Evolutionary conservation across 2,329 filamentous ascomycete genomes (phyloP).

Genomic region (Phialocephala subalpina): DNA sequence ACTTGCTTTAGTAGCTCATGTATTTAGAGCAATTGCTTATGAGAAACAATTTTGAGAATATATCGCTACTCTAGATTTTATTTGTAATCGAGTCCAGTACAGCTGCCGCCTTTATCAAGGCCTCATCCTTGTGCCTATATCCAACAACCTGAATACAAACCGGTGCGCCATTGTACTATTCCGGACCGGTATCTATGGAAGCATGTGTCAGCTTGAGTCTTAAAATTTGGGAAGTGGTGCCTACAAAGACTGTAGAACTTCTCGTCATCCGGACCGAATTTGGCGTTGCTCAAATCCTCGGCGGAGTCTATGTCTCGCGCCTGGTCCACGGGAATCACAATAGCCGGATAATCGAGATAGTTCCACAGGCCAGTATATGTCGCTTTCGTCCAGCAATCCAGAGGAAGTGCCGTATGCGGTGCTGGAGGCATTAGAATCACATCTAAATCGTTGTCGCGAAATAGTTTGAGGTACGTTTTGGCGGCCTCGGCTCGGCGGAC

Average conservation of each 20-base stretch:
- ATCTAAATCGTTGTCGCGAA: slow-evolving; percentile 49
- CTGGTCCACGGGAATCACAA: slow-evolving; percentile 57
- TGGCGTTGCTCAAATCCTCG: slow-evolving; percentile 40
- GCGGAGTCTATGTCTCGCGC: slow-evolving; percentile 36
- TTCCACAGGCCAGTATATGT: slow-evolving; percentile 65
- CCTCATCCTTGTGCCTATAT: slow-evolving; percentile 43
- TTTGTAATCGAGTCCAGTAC: slow-evolving; percentile 41
- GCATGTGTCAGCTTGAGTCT: slow-evolving; percentile 23
- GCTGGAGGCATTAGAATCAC: slow-evolving; percentile 60
- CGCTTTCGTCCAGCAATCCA: slow-evolving; percentile 54
- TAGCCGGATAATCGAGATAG: slow-evolving; percentile 60
- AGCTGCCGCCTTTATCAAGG: slow-evolving; percentile 36
- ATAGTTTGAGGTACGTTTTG: slow-evolving; percentile 38
- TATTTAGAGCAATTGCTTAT: too few relatives aligned
- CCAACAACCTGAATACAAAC: slow-evolving; percentile 44
- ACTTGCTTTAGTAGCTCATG: slow-evolving; percentile 5
- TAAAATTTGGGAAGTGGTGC: slow-evolving; percentile 18
- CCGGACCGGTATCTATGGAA: slow-evolving; percentile 42
- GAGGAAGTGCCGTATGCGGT: slow-evolving; percentile 57
- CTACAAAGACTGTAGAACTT: slow-evolving; percentile 40
- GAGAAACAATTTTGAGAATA: too few relatives aligned
- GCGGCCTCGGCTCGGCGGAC: slow-evolving; percentile 37
- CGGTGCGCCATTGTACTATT: slow-evolving; percentile 40
- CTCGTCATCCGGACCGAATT: slow-evolving; percentile 38
- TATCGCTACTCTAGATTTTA: too few relatives aligned